phyloP scores from a whole-genome alignment of 331 rosid species.

The Acacia concinna region DNA sequence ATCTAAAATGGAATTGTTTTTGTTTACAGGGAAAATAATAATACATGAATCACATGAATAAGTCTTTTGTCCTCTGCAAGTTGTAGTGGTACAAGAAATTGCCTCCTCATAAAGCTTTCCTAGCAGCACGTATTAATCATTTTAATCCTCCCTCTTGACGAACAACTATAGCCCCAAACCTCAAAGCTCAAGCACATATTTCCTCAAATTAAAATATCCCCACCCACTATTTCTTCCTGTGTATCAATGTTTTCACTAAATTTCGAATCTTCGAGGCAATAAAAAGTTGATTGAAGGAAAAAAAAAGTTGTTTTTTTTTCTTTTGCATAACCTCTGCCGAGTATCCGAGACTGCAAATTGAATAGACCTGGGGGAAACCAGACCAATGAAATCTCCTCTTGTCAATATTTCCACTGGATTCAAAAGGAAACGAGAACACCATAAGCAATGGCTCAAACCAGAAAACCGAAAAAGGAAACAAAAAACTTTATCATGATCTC shows the following conservation, averaged over 20 bases:
- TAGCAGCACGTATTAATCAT: slow-evolving; percentile 26
- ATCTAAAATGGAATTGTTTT: slow-evolving; percentile 34
- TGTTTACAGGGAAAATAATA: slow-evolving; percentile 42
- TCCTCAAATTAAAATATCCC: slow-evolving; percentile 20
- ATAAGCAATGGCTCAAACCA: slow-evolving; percentile 36
- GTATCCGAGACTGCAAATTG: slow-evolving; percentile 41
- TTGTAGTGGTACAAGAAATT: slow-evolving; percentile 23
- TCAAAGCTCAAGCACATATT: slow-evolving; percentile 31
- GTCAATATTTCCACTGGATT: slow-evolving; percentile 46
- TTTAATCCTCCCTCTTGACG: slow-evolving; percentile 12
- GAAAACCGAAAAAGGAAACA: slow-evolving; percentile 19
- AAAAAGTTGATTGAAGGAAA: slow-evolving; percentile 26
- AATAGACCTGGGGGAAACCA: slow-evolving; percentile 40
- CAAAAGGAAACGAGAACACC: slow-evolving; percentile 38
- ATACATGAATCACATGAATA: slow-evolving; percentile 37
- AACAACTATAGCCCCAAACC: slow-evolving; percentile 16
- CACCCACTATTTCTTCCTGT: slow-evolving; percentile 20
- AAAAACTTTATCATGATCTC: slow-evolving; percentile 19
- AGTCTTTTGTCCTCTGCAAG: slow-evolving; percentile 16
- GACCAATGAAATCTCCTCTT: slow-evolving; percentile 39
- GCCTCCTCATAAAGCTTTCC: neutral
- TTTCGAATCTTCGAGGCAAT: slow-evolving; percentile 26
- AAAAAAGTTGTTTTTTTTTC: too few species aligned
- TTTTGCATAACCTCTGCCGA: slow-evolving; percentile 40
- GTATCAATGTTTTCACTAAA: slow-evolving; percentile 19